Evolutionary conservation across 352 stramenopile genomes (phyloP).

Genomic region (Phytophthora lateralis): DNA sequence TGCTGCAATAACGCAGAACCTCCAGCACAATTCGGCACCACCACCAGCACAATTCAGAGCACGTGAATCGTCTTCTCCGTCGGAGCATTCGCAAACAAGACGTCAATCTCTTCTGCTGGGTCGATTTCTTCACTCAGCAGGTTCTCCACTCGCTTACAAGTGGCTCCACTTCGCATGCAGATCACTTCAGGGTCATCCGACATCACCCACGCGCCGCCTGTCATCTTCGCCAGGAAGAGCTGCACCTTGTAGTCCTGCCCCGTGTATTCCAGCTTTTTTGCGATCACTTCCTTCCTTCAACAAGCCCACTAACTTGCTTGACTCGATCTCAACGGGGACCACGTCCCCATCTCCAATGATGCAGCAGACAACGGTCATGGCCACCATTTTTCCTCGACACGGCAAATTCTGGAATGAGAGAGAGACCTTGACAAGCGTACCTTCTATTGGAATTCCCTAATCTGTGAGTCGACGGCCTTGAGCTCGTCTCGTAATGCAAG

Average conservation of each 20-base stretch:
- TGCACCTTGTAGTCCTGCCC: not conserved
- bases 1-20: slow-evolving; percentile 2
- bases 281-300: not conserved
- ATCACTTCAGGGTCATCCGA: slow-evolving; percentile 5
- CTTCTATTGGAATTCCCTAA: not conserved
- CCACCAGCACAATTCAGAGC: no score
- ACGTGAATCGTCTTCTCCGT: slow-evolving; percentile 10
- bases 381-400: not conserved
- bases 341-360: not conserved
- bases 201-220: not conserved
- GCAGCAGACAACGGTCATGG: not conserved
- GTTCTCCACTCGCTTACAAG: slow-evolving; percentile 1
- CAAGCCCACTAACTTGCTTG: not conserved
- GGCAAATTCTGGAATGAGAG: slow-evolving; percentile 1
- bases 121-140: slow-evolving; percentile 6
- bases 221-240: slow-evolving; percentile 9
- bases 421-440: not conserved
- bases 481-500: slow-evolving; percentile 32
- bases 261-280: not conserved
- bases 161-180: slow-evolving; percentile 5
- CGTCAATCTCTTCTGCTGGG: slow-evolving; percentile 9
- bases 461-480: slow-evolving; percentile 24
- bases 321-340: not conserved
- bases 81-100: slow-evolving; percentile 3
- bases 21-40: not conserved